Conservation (phyloP, 805 yeast species). For the Alloascoidea africana region DNA sequence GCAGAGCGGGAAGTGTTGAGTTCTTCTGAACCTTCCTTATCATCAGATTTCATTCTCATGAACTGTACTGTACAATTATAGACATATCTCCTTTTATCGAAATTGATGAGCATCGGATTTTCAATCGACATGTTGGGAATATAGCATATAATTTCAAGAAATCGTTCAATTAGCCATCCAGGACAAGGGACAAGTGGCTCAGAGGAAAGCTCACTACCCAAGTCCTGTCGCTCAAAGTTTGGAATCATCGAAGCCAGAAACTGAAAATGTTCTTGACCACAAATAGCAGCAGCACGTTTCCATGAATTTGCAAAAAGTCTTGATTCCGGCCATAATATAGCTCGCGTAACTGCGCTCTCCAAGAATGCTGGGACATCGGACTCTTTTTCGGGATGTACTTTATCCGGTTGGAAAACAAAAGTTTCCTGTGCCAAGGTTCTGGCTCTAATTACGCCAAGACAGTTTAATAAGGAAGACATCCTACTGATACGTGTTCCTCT, state of each 20-base stretch:
- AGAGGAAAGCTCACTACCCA: constrained; percentile 7
- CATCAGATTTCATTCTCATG: constrained; percentile 30
- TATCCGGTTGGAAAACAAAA: background rate
- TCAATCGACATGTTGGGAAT: constrained; percentile 67
- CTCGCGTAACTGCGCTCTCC: constrained; percentile 63
- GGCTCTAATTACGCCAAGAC: too few species aligned
- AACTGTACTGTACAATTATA: constrained; percentile 45
- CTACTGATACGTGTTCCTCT: too few species aligned
- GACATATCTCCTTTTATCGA: constrained; percentile 67
- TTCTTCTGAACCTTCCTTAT: background rate
- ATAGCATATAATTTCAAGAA: constrained; percentile 59
- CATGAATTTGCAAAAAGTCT: constrained; percentile 55
- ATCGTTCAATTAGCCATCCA: constrained; percentile 80
- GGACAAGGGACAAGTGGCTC: constrained; percentile 62
- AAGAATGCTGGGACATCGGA: constrained; percentile 77
- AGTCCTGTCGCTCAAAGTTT: constrained; percentile 8
- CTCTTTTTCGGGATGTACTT: constrained; percentile 27
- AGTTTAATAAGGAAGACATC: too few species aligned
- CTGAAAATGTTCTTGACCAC: too few species aligned
- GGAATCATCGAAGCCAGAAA: too few species aligned
- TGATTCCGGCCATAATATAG: constrained; percentile 69
- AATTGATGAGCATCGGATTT: constrained; percentile 55
- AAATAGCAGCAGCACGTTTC: constrained; percentile 53
- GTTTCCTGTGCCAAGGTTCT: too few species aligned
- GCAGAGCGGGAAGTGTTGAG: background rate